A percentile compares a stretch with the other conserved stretches of the same genome.
Conservation (phyloP, 2,329 filamentous ascomycete genomes). For the Cyphellophora attinorum region DNA sequence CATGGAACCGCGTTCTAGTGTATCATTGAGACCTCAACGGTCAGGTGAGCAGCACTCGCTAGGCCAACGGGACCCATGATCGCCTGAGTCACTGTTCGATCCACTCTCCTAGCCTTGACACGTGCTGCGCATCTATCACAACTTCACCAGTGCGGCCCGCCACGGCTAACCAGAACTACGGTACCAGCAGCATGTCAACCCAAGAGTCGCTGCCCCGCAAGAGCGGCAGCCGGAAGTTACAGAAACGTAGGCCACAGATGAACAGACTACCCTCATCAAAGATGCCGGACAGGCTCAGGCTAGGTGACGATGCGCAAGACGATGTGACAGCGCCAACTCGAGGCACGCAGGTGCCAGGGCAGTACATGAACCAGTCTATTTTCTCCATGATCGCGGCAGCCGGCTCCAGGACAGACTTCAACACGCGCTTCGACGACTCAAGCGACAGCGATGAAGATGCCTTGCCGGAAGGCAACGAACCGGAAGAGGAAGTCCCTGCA, state of each 20-base stretch:
- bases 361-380: conserved; percentile 86
- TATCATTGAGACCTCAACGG: too few relatives aligned
- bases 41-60: too few relatives aligned
- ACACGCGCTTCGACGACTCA: conserved; percentile 70
- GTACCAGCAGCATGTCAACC: not conserved
- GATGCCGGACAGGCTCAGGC: conserved; percentile 48
- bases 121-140: too few relatives aligned
- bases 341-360: conserved; percentile 27
- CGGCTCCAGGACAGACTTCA: conserved; percentile 72
- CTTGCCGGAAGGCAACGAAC: conserved; percentile 16
- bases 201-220: conserved; percentile 18
- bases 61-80: not conserved
- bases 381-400: conserved; percentile 88
- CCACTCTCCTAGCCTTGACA: not conserved
- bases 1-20: too few relatives aligned
- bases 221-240: conserved; percentile 32
- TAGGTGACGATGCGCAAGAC: conserved; percentile 50
- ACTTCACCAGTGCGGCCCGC: too few relatives aligned
- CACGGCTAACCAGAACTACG: too few relatives aligned
- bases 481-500: not conserved
- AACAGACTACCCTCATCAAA: conserved; percentile 38
- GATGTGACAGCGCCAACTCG: conserved; percentile 50
- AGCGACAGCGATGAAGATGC: conserved; percentile 65
- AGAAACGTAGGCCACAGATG: conserved; percentile 30
- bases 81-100: not conserved